Evolutionary conservation across 257 asterid genomes (phyloP).

Genomic region (Jaltomata sinuosa): DNA sequence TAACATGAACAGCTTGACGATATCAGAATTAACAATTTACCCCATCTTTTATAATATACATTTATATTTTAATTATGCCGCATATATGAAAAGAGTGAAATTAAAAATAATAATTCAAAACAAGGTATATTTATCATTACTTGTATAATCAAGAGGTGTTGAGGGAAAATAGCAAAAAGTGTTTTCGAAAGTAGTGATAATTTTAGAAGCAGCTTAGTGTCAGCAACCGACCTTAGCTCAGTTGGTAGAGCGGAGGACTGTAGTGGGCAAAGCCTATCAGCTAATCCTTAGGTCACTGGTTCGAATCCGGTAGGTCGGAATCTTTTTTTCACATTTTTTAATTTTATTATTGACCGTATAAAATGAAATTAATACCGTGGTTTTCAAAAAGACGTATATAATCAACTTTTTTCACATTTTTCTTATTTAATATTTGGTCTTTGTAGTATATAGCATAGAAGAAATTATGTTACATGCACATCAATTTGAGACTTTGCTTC

Average conservation of each 20-base stretch:
- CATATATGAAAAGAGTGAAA: neutral
- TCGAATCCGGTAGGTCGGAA: constrained; percentile 9
- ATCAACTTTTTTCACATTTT: neutral
- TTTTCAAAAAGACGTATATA: neutral
- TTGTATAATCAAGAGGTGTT: neutral
- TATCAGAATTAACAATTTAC: neutral
- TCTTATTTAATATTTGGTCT: too few species aligned
- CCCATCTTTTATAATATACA: neutral
- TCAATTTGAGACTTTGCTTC: too few species aligned
- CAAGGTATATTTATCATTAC: neutral
- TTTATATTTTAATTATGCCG: neutral
- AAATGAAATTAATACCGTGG: too few species aligned
- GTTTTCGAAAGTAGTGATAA: rapidly evolving
- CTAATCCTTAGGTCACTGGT: constrained; percentile 1
- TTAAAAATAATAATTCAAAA: neutral
- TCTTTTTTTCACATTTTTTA: too few species aligned
- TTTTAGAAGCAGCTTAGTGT: rapidly evolving
- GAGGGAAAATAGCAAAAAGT: too few species aligned
- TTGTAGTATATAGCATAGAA: too few species aligned
- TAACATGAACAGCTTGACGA: neutral
- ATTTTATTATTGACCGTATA: neutral
- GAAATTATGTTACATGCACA: too few species aligned
- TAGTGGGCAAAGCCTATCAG: neutral
- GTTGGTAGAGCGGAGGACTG: constrained; percentile 8
- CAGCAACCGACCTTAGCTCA: neutral